A percentile compares a stretch with the other conserved stretches of the same genome.
phyloP scores from a whole-genome alignment of 1,284 basidiomycete genomes.

The Pulveroboletus sp. region DNA sequence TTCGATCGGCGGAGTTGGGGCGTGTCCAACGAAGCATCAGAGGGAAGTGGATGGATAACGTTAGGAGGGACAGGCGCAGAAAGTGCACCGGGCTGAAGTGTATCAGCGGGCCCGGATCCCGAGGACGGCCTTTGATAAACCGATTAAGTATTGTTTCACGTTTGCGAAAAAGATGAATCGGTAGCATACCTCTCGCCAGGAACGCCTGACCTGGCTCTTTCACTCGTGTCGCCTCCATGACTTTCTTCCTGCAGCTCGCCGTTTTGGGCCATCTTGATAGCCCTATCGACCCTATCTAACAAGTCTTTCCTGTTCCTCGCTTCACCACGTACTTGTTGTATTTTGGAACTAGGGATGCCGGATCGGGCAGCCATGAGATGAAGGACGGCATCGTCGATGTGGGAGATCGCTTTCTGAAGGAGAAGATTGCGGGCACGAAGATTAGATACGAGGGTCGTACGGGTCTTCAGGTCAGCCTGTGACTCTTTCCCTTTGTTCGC shows the following conservation, averaged over 20 bases:
- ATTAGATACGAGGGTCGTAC: conserved; percentile 32
- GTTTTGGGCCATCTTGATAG: conserved; percentile 34
- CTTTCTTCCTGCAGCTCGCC: conserved; percentile 20
- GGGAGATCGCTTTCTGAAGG: conserved; percentile 37
- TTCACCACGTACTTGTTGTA: conserved; percentile 36
- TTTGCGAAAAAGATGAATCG: background rate
- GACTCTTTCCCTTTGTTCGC: conserved; percentile 11
- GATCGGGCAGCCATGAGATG: conserved; percentile 37
- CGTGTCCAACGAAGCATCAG: conserved; percentile 16
- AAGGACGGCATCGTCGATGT: conserved; percentile 36
- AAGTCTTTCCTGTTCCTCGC: conserved; percentile 37
- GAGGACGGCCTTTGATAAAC: conserved; percentile 20
- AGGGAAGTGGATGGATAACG: background rate
- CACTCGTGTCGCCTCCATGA: background rate
- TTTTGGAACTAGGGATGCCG: conserved; percentile 35
- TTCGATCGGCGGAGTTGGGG: conserved; percentile 35
- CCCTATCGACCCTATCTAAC: conserved; percentile 33
- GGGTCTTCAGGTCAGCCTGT: conserved; percentile 20
- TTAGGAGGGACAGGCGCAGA: conserved; percentile 1
- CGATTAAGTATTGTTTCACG: conserved; percentile 9
- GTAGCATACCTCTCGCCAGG: conserved; percentile 18
- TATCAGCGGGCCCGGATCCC: background rate
- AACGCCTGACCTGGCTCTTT: background rate
- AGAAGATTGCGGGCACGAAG: conserved; percentile 38
- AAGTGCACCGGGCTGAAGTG: background rate